Conservation (phyloP, 306 rosid genomes). For the Dalbergia oliveri region DNA sequence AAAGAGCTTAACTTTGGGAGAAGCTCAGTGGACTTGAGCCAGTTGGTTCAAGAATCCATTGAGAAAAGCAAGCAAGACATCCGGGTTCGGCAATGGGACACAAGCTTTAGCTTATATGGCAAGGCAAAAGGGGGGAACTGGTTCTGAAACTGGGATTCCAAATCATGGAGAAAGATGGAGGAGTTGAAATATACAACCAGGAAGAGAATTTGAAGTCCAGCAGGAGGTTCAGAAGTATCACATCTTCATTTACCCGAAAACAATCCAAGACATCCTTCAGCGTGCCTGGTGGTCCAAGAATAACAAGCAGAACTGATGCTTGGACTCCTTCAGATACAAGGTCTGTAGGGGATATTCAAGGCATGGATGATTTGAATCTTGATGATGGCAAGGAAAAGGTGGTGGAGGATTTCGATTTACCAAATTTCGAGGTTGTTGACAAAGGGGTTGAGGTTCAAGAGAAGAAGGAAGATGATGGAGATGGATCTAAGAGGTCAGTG, state of each 20-base stretch:
- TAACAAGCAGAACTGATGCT: slow-evolving; percentile 69
- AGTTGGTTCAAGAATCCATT: slow-evolving; percentile 77
- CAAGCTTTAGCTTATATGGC: slow-evolving; percentile 70
- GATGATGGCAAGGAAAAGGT: slow-evolving; percentile 58
- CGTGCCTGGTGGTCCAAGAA: slow-evolving; percentile 75
- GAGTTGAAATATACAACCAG: slow-evolving; percentile 69
- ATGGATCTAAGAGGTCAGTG: slow-evolving; percentile 59
- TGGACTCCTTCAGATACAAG: slow-evolving; percentile 76
- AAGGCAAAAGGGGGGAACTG: slow-evolving; percentile 90
- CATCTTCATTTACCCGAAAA: slow-evolving; percentile 65
- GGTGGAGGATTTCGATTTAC: slow-evolving; percentile 79
- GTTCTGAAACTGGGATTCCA: slow-evolving; percentile 85
- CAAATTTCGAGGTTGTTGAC: slow-evolving; percentile 82
- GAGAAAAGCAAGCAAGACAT: slow-evolving; percentile 68
- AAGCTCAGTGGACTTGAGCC: slow-evolving; percentile 72
- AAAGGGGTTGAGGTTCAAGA: slow-evolving; percentile 86
- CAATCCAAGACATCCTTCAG: slow-evolving; percentile 89
- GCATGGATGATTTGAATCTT: slow-evolving; percentile 69
- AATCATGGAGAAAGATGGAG: slow-evolving; percentile 90
- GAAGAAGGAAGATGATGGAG: slow-evolving; percentile 51
- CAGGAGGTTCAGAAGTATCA: slow-evolving; percentile 48
- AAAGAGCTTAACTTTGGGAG: slow-evolving; percentile 80
- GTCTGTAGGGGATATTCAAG: slow-evolving; percentile 54
- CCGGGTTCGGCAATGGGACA: slow-evolving; percentile 85
- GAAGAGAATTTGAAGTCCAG: slow-evolving; percentile 54